A percentile compares a stretch with the other conserved stretches of the same genome.
Conservation (phyloP, 352 stramenopile species). For the Globisporangium paroecandrum region DNA sequence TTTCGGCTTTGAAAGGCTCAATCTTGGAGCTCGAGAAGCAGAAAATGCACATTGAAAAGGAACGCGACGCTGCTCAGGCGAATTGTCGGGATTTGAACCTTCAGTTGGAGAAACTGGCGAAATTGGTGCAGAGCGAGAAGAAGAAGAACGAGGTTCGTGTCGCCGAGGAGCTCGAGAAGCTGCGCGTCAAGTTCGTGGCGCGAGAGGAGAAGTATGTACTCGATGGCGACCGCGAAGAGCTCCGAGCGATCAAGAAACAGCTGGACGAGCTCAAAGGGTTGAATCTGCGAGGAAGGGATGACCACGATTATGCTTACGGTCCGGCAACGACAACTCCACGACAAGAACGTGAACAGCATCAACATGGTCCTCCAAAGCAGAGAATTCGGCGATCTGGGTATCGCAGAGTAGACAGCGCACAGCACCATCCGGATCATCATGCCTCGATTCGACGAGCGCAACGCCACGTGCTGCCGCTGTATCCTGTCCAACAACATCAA, state of each 20-base stretch:
- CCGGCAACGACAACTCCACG: not conserved
- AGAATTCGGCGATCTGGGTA: not conserved
- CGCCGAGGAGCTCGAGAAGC: slow-evolving; percentile 72
- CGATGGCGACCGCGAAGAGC: slow-evolving; percentile 73
- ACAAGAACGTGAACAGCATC: not conserved
- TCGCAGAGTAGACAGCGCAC: not conserved
- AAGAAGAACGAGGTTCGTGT: slow-evolving; percentile 62
- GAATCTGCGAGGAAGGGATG: slow-evolving; percentile 18
- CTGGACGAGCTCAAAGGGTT: slow-evolving; percentile 67
- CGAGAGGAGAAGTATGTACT: slow-evolving; percentile 78
- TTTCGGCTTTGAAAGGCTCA: slow-evolving; percentile 47
- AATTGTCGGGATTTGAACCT: slow-evolving; percentile 36
- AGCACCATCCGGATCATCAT: not conserved
- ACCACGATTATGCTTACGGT: not conserved
- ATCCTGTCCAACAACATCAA: not conserved
- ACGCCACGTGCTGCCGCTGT: not conserved
- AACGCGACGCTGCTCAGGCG: slow-evolving; percentile 34
- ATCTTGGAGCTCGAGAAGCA: slow-evolving; percentile 64
- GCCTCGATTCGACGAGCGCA: not conserved
- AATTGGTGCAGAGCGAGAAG: slow-evolving; percentile 55
- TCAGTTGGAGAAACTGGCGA: slow-evolving; percentile 60
- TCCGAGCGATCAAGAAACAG: slow-evolving; percentile 80
- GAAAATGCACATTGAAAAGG: slow-evolving; percentile 36
- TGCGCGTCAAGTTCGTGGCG: slow-evolving; percentile 76
- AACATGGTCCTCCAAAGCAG: not conserved